Base-by-base conservation (phyloP, 2,329 filamentous ascomycete species). In the Zymoseptoria tritici region DNA sequence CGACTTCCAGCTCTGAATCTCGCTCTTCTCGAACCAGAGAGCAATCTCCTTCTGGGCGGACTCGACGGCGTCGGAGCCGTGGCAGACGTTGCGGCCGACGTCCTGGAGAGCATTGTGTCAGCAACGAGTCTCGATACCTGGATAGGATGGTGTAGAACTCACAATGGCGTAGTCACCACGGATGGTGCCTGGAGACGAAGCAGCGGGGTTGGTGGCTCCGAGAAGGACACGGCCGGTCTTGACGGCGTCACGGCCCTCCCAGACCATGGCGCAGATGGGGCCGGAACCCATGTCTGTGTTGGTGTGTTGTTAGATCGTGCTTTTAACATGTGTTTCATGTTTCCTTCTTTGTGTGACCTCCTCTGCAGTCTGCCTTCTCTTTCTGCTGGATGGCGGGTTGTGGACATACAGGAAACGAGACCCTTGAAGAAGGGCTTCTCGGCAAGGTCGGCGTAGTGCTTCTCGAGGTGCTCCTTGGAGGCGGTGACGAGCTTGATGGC, bases 31-130 rank as follows among this genome's bases (percentile, higher is more conserved):
- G 89, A 99, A 99, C 94, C 94, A 99, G 77, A 97, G 87, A 74
- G 88, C 88, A 77, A 99, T 99, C 85, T 99, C 94, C 90, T 97
- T 97, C 89, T 97, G 86, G 81, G 94, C 94, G 83, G 86, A 96
- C 87, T 99, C 94, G 80, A 99, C 93, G 77, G 84, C 87, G 85
- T 99, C 94, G 80, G 91, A 97, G 78, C 94, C 94, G 87, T 99
- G 94, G 90, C 93, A 97, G 82, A 97, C 91, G 85, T 99, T 99
- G 79, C 93, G 91, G 81, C 94, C 94, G 76, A 91, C 88, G 73
- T 91, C 87, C 80, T 81, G 57, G 7, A 58, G 2, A 29, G 26
- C 4, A 8, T n/a, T n/a, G 7, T 29, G 26, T 29, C 26, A 29
- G 8, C 8, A 29, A 9, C 4, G 2, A 9, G 7, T 29, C 26